Conservation (phyloP, 2,329 filamentous ascomycete genomes). For the Alternaria burnsii region DNA sequence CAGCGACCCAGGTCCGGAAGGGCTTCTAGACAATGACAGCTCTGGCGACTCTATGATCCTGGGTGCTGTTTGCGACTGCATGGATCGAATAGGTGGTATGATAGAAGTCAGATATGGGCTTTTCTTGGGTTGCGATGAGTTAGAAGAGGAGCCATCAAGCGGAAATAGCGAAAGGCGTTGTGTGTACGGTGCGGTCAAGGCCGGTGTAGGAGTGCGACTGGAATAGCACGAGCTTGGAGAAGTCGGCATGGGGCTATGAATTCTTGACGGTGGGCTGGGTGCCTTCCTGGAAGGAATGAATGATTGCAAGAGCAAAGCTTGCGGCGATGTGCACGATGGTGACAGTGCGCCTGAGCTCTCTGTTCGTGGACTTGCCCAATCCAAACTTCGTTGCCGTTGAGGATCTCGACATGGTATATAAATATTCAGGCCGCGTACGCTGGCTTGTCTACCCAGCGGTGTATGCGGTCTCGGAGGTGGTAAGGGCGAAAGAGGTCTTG, state of each 20-base stretch:
- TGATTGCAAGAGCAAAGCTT: constrained; percentile 30
- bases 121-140: constrained; percentile 4
- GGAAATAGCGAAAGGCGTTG: constrained; percentile 21
- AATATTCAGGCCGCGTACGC: constrained; percentile 31
- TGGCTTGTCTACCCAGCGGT: constrained; percentile 28
- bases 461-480: constrained; percentile 22
- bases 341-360: constrained; percentile 40
- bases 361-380: constrained; percentile 36
- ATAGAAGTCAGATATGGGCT: neutral
- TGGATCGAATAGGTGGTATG: constrained; percentile 4
- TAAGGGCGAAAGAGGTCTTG: constrained; percentile 29
- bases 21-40: neutral
- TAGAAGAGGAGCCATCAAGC: neutral
- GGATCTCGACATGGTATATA: constrained; percentile 29
- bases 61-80: neutral
- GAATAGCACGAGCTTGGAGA: constrained; percentile 14
- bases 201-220: constrained; percentile 12
- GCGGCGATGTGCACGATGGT: constrained; percentile 34
- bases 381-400: constrained; percentile 5
- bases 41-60: neutral
- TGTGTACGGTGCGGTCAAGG: constrained; percentile 12
- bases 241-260: constrained; percentile 18
- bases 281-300: constrained; percentile 18
- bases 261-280: constrained; percentile 26
- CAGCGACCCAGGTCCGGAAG: neutral